phyloP scores from a whole-genome alignment of 331 rosid genomes.

The Stylosanthes scabra region DNA sequence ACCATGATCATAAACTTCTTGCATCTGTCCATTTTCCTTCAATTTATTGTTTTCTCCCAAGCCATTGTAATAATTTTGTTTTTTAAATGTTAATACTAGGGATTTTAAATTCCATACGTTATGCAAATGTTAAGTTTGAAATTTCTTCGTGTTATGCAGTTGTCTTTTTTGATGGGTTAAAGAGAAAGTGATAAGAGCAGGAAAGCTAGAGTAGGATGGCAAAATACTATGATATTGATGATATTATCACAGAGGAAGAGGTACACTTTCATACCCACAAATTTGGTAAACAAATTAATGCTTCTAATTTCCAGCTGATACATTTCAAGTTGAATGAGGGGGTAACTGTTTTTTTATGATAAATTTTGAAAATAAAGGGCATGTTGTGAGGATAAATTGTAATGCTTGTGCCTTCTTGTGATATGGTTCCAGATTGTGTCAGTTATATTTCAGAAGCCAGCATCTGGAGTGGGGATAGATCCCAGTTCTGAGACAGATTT shows the following conservation, averaged over 20 bases:
- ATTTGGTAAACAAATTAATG: not conserved
- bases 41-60: not conserved
- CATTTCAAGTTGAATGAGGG: conserved; percentile 26
- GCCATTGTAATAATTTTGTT: not conserved
- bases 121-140: not conserved
- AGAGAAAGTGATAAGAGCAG: conserved; percentile 32
- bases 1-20: not conserved
- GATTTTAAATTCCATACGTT: not conserved
- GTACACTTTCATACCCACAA: conserved; percentile 40
- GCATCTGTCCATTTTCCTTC: not conserved
- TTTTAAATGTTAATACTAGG: not conserved
- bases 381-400: conserved; percentile 11
- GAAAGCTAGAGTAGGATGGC: conserved; percentile 54
- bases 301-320: not conserved
- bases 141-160: conserved; percentile 24
- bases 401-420: conserved; percentile 28
- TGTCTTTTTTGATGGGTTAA: conserved; percentile 34
- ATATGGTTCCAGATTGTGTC: conserved; percentile 63
- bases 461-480: conserved; percentile 88
- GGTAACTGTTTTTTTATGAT: not conserved
- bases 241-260: conserved; percentile 87
- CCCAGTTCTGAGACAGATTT: conserved; percentile 75
- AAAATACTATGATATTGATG: conserved; percentile 83
- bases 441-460: conserved; percentile 75
- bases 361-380: conserved; percentile 4